These are phyloP conservation scores for Volvox africanus DNA, from an alignment of 139 green algal species.

Conservation along the genomic window DNA sequence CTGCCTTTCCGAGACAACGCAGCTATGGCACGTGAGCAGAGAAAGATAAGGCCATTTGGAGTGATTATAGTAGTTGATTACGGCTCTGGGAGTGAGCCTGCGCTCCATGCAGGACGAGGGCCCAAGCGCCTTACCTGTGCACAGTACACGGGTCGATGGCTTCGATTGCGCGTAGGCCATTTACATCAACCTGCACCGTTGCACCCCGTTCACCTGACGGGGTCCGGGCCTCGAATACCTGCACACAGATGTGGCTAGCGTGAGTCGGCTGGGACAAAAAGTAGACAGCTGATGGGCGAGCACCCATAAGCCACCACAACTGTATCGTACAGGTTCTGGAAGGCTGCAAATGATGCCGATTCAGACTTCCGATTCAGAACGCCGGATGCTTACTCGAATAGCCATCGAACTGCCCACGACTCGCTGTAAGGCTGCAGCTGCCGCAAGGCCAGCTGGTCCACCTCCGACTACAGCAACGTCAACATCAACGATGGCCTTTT, in stretches of 20 bases:
- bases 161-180: neutral
- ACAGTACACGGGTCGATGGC: neutral
- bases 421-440: neutral
- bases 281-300: no score
- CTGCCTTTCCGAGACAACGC: no score
- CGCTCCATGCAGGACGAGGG: no score
- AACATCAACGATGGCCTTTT: neutral
- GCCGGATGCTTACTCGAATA: neutral
- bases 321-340: no score
- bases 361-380: no score
- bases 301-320: no score
- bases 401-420: neutral
- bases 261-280: no score
- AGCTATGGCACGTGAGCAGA: no score
- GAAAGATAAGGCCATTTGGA: no score
- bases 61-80: no score
- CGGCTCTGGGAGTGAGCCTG: no score
- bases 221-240: slow-evolving; percentile 6
- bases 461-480: slow-evolving; percentile 10
- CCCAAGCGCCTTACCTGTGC: neutral
- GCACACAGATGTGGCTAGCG: neutral
- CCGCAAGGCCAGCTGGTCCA: neutral
- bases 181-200: neutral
- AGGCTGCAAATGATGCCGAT: neutral
- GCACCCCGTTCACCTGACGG: neutral